phyloP scores from a whole-genome alignment of 1,139 yeast species.

The Meyerozyma carpophila region DNA sequence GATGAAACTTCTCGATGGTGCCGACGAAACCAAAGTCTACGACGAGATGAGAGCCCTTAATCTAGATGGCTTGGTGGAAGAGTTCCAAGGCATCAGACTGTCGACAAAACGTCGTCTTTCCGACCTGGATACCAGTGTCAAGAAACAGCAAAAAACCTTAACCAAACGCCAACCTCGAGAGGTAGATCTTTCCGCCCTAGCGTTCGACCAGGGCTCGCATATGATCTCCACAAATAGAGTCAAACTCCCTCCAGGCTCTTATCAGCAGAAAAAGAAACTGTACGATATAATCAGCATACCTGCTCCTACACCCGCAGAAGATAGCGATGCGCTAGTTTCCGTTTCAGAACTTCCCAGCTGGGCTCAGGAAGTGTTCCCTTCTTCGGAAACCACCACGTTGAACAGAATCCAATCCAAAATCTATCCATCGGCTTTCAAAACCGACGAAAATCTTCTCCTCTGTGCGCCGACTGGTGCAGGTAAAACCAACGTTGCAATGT shows the following conservation, averaged over 20 bases:
- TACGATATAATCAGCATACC: slow-evolving; percentile 92
- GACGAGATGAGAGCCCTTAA: slow-evolving; percentile 10
- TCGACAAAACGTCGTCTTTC: slow-evolving; percentile 15
- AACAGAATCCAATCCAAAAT: slow-evolving; percentile 84
- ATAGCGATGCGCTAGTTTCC: slow-evolving; percentile 48
- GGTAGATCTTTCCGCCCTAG: slow-evolving; percentile 59
- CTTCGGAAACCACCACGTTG: slow-evolving; percentile 57
- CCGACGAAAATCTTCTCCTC: slow-evolving; percentile 67
- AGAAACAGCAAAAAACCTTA: slow-evolving; percentile 5
- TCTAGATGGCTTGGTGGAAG: slow-evolving; percentile 20
- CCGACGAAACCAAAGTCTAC: slow-evolving; percentile 17
- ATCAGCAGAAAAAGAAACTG: slow-evolving; percentile 61
- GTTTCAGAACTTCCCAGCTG: slow-evolving; percentile 70
- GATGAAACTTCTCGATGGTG: slow-evolving; percentile 35
- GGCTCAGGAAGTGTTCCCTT: slow-evolving; percentile 76
- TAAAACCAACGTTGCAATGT: slow-evolving; percentile 91
- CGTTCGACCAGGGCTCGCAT: slow-evolving; percentile 70
- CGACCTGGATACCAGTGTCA: slow-evolving; percentile 3
- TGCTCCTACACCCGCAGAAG: slow-evolving; percentile 30
- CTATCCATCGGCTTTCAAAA: slow-evolving; percentile 66
- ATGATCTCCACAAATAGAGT: slow-evolving; percentile 64
- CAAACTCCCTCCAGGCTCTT: slow-evolving; percentile 77
- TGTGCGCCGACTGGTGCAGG: slow-evolving; percentile 99
- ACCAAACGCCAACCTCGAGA: slow-evolving; percentile 40
- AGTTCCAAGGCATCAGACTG: slow-evolving; percentile 14